Base-by-base conservation (phyloP, 2,329 filamentous ascomycete genomes). In the Monosporascus sp. region DNA sequence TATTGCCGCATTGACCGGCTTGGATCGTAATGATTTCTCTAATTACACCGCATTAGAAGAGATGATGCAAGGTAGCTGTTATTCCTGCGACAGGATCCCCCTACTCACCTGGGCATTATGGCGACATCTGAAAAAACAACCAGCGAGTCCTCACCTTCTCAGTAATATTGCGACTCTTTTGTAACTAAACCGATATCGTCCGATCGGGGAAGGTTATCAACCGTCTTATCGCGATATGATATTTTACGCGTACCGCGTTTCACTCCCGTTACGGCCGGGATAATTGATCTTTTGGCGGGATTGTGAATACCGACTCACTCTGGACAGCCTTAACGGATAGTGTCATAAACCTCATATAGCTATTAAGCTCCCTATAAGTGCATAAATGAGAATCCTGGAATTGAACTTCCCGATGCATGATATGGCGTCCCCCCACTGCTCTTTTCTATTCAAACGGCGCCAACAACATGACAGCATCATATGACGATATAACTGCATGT, bases 21-120 rank as follows among this genome's bases (percentile, higher is more conserved):
- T 99, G 94, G 66, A 99, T 88, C 58, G 95, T 99, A 74, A 99
- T 99, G 67, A 99, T 99, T 83, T 99, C 94, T 75, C 94, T 97
- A 64, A 1, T 52, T 17, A 19, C 8, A 11, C 3, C 55, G 65
- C 44, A 64, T 55, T 46, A 48, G 22, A n/a, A 47, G 46, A 35
- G 14, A 37, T 26, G 1, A 17, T n/a, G 38, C 20, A 46, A 44
- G 2, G 19, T 20, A 49, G 37, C 45, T 8, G 20, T 20, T 27
- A 31, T 31, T 31, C 5, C 3, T 7, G 38, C 17, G 38, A 5
- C 38, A n/a, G 17, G 38, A 7, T 47, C 19, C 22, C 11, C 31
- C 11, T 8, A 20, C 38, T 41, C 5, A 41, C 38, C 38, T 41
- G 19, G 38, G 63, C 63, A 65, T 65, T 57, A 59, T 58, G 44